phyloP scores from a whole-genome alignment of 805 yeast species.

The Starmerella gropengiesseri region DNA sequence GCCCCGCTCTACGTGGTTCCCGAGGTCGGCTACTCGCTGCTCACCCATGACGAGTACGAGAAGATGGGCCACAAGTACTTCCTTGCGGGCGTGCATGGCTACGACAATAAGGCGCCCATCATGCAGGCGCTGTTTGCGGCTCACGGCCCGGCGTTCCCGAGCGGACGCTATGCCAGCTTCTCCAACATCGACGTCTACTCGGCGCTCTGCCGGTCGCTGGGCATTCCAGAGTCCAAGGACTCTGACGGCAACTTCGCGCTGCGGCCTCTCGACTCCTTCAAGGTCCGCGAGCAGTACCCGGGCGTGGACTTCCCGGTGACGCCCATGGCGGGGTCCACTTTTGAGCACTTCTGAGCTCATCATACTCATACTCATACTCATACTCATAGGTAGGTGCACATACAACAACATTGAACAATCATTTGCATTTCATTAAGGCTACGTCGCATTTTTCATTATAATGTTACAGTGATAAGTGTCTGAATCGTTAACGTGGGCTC shows the following conservation, averaged over 20 bases:
- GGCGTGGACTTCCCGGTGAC: conserved; percentile 26
- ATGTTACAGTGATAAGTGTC: background rate
- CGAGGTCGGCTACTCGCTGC: conserved; percentile 63
- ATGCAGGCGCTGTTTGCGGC: conserved; percentile 80
- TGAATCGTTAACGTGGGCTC: background rate
- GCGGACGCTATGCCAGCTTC: conserved; percentile 46
- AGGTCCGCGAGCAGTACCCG: conserved; percentile 28
- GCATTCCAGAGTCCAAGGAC: conserved; percentile 37
- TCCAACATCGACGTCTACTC: conserved; percentile 63
- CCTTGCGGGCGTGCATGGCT: conserved; percentile 81
- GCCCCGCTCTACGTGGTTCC: conserved; percentile 86
- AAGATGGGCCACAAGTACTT: conserved; percentile 39
- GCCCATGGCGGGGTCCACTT: conserved; percentile 27
- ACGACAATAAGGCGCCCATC: conserved; percentile 59
- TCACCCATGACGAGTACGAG: conserved; percentile 49
- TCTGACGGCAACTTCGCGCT: conserved; percentile 43
- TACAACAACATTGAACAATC: too few species aligned
- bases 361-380: background rate
- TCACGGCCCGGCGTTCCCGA: conserved; percentile 63
- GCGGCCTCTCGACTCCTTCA: conserved; percentile 25
- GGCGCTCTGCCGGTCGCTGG: conserved; percentile 56
- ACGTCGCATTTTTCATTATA: background rate
- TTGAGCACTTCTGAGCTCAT: conserved; percentile 20
- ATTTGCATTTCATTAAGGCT: background rate
- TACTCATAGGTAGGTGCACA: too few species aligned